Conservation (phyloP, 768 basidiomycete genomes). For the Royoungia palumana region DNA sequence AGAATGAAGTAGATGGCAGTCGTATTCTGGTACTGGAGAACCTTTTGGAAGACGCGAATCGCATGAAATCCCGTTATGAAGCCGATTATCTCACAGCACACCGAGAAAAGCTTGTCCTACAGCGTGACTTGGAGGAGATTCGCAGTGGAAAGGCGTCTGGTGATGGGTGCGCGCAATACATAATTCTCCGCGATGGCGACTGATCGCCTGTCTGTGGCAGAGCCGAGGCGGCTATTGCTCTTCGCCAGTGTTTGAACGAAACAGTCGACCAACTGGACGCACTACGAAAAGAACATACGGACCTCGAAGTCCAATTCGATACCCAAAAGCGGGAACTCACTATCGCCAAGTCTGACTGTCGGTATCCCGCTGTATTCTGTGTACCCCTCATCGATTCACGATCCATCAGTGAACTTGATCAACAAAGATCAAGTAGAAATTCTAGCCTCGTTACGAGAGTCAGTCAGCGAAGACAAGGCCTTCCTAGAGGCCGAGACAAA, state of each 20-base stretch:
- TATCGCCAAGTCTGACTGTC: constrained; percentile 83
- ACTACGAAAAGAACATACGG: constrained; percentile 63
- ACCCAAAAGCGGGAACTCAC: constrained; percentile 64
- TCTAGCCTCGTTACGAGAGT: constrained; percentile 78
- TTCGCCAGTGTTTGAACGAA: constrained; percentile 85
- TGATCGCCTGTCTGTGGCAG: constrained; percentile 36
- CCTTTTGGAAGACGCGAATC: constrained; percentile 84
- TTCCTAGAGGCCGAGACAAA: constrained; percentile 67
- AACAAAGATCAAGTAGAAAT: constrained; percentile 94
- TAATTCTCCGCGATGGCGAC: background rate
- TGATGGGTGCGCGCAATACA: constrained; percentile 57
- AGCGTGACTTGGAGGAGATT: constrained; percentile 85
- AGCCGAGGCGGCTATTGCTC: constrained; percentile 81
- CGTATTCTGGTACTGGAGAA: constrained; percentile 85
- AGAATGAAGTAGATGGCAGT: constrained; percentile 74
- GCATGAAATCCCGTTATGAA: constrained; percentile 88
- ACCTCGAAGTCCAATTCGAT: constrained; percentile 69
- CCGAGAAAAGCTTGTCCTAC: constrained; percentile 74
- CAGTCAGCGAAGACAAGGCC: constrained; percentile 84
- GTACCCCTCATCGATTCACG: constrained; percentile 3
- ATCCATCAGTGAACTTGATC: constrained; percentile 71
- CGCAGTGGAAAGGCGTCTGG: constrained; percentile 79
- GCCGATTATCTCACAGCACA: constrained; percentile 82
- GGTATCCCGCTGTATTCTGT: constrained; percentile 24
- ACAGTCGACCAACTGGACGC: constrained; percentile 76